These are phyloP conservation scores for Zygotorulaspora chibaensis DNA, from an alignment of 805 yeast species.

Conservation along the genomic window DNA sequence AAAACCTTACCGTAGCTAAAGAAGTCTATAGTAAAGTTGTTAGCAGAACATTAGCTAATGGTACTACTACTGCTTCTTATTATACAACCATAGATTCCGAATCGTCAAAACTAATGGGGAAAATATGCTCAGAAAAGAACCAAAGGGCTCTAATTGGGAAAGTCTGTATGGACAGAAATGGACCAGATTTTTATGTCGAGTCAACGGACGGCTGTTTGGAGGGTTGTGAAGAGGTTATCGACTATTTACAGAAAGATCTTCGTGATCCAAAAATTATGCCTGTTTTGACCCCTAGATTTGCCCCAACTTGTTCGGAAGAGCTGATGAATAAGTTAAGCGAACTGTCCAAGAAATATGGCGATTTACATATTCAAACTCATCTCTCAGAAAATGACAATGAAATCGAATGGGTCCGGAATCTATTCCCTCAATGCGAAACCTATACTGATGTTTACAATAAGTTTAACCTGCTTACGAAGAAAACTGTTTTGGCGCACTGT, in stretches of 20 bases:
- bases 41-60: constrained; percentile 63
- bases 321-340: constrained; percentile 62
- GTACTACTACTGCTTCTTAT: constrained; percentile 91
- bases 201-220: constrained; percentile 49
- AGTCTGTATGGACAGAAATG: constrained; percentile 87
- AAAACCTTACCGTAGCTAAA: constrained; percentile 49
- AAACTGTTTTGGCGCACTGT: constrained; percentile 86
- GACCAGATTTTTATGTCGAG: constrained; percentile 69
- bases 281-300: constrained; percentile 88
- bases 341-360: constrained; percentile 38
- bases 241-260: constrained; percentile 55
- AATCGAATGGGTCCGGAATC: constrained; percentile 61
- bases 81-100: constrained; percentile 82
- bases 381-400: constrained; percentile 78
- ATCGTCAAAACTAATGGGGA: constrained; percentile 74
- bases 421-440: constrained; percentile 65
- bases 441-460: constrained; percentile 77
- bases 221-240: constrained; percentile 53
- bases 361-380: constrained; percentile 82
- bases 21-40: constrained; percentile 65
- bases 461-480: constrained; percentile 52
- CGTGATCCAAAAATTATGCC: constrained; percentile 55
- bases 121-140: constrained; percentile 58
- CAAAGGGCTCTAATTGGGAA: constrained; percentile 91
- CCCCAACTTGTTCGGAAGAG: constrained; percentile 73